Evolutionary conservation across 2,329 filamentous ascomycete genomes (phyloP), one percentile per base, ranked within the genome.

Genomic region (Apiospora aurea): DNA sequence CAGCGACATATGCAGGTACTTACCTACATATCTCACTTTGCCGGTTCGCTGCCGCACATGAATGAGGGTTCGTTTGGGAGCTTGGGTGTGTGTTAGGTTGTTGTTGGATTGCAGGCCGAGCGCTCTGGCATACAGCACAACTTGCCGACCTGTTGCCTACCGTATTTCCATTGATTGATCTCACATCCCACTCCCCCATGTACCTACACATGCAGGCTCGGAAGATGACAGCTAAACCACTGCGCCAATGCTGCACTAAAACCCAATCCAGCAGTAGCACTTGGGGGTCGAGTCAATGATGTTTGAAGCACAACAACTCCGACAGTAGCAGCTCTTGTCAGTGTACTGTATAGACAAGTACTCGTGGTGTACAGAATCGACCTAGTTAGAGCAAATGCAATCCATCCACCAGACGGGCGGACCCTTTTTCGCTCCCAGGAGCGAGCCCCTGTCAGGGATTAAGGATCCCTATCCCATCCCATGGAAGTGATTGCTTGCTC

Each of bases 401-500:
- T 34, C 68, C 46, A 64, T 64, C 57, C 57, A 41, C n/a, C n/a
- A n/a, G n/a, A n/a, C 57, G 57, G 38, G 38, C 49, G 49, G 69
- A 66, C 49, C 69, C 69, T 66, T 44, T 70, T 70, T 66, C 57
- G 41, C 34, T 64, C 57, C 57, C 57, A 64, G 10, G 57, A 64
- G 57, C 57, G 18, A 64, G 61, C 49, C 69, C 49, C 49, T 61
- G 69, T 66, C 44, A 49, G 68, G 47, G 57, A 64, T 64, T 64
- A 41, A 64, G 57, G 57, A 64, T 64, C 34, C 34, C 57, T 41
- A 57, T 61, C 53, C 53, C 53, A 64, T 64, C 57, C 57, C 57
- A n/a, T n/a, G n/a, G n/a, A 64, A 64, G 57, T 41, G 57, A 64
- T 64, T 69, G 67, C 67, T 49, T 69, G 68, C 68, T 69, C 41